Percentiles rank a stretch among this genome's conserved stretches.
Evolutionary conservation across 345 rosid species (phyloP).

Genomic region (Gossypium herbaceum): DNA sequence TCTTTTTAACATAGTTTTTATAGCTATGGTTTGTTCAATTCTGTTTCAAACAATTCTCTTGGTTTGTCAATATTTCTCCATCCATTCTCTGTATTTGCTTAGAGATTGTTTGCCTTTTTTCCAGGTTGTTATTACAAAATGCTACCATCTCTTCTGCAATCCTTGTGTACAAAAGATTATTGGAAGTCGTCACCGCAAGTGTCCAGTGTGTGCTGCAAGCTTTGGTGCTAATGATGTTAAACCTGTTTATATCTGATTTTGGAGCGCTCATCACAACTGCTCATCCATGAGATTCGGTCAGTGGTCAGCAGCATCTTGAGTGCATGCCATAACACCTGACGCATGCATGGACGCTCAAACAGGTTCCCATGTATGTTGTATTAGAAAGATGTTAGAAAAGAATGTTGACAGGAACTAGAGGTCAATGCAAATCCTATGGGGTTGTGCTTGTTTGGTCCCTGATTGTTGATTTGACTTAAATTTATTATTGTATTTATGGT

Average conservation of each 20-base stretch:
- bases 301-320: neutral
- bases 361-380: constrained; percentile 18
- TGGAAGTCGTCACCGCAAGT: constrained; percentile 80
- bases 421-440: constrained; percentile 21
- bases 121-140: constrained; percentile 95
- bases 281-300: neutral
- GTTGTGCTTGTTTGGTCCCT: constrained; percentile 19
- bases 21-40: neutral
- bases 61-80: neutral
- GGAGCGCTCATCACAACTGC: neutral
- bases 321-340: constrained; percentile 5
- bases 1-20: no score
- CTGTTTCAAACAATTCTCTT: neutral
- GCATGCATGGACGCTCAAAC: constrained; percentile 15
- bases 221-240: constrained; percentile 88
- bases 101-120: constrained; percentile 6
- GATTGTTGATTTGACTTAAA: constrained; percentile 20
- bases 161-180: constrained; percentile 69
- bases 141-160: constrained; percentile 92
- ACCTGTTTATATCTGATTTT: constrained; percentile 82
- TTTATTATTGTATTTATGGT: constrained; percentile 17
- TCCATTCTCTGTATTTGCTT: neutral
- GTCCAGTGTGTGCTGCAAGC: constrained; percentile 76
- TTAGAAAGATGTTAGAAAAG: constrained; percentile 14
- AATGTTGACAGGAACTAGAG: constrained; percentile 14